Evolutionary conservation across 2,329 filamentous ascomycete species (phyloP).

Genomic region (Ilyonectria mors-panacis): DNA sequence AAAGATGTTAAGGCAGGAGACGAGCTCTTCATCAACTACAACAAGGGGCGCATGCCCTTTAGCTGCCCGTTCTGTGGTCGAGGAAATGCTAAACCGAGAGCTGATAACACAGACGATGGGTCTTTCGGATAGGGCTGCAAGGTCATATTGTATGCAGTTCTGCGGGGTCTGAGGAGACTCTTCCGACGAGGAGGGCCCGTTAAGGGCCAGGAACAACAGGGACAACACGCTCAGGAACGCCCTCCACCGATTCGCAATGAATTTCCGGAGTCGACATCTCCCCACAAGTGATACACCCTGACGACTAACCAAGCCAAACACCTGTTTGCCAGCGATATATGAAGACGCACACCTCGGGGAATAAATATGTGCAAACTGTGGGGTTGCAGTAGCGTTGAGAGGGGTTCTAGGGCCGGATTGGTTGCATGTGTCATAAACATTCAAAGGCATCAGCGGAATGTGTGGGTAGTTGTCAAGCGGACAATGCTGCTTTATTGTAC

Average conservation of each 20-base stretch:
- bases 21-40: constrained; percentile 57
- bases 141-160: background rate
- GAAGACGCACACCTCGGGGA: background rate
- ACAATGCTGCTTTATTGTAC: constrained; percentile 60
- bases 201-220: too few relatives aligned
- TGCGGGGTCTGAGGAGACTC: background rate
- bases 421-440: constrained; percentile 20
- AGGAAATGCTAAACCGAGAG: background rate
- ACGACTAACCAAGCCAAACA: background rate
- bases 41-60: constrained; percentile 46
- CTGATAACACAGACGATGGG: background rate
- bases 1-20: constrained; percentile 45
- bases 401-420: too few relatives aligned
- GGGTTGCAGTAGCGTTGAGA: background rate
- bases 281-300: too few relatives aligned
- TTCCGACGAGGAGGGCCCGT: background rate
- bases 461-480: constrained; percentile 50
- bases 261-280: background rate
- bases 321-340: background rate
- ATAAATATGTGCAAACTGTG: background rate
- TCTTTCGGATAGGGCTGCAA: constrained; percentile 8
- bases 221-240: too few relatives aligned
- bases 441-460: constrained; percentile 34
- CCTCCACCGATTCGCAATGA: too few relatives aligned
- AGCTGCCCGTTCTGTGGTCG: constrained; percentile 44